Evolutionary conservation across 2,329 filamentous ascomycete genomes (phyloP), one percentile per base, ranked within the genome.

Genomic region (Pyrenophora teres): DNA sequence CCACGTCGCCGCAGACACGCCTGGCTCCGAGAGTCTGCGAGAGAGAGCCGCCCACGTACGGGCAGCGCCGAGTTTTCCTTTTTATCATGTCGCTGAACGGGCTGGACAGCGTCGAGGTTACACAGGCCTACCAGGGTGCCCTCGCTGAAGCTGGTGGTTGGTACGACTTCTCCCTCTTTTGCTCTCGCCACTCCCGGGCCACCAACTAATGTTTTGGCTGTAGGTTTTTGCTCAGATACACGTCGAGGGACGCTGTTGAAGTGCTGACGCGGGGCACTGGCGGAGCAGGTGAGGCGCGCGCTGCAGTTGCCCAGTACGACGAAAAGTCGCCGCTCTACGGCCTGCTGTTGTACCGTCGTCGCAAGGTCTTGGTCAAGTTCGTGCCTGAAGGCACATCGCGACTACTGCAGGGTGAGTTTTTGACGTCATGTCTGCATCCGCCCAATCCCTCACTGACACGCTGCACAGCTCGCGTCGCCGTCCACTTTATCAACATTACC

Each of bases 171-270:
- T 19, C 19, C 19, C 19, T 52, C 10, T 43, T n/a, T 21, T 18
- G 25, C 36, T 18, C 23, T 9, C 23, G 7, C 23, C 3, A 25
- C 23, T 54, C 46, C 56, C 56, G 53, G 37, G 33, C 46, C 40
- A 45, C 49, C 35, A 46, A 60, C 69, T 73, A 58, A 73, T 50
- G 35, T 45, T 35, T 33, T 33, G 46, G 37, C 18, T 56, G 30
- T 69, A 97, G 94, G 94, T 94, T 99, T 69, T 84, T 97, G 57
- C 85, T 99, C 64, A 92, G 93, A 73, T 99, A 99, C 77, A 82
- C 85, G 57, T 88, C 88, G 56, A 87, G 94, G 74, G 94, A 99
- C 79, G 90, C 93, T 64, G 82, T 99, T 55, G 87, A 90, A 60
- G 76, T 99, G 50, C 80, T 94, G 52, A 84, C 81, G 54, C 85